Percentiles rank a stretch among this genome's conserved stretches.
Conservation (phyloP, 2,329 filamentous ascomycete species). For the Alternaria tenuissima region DNA sequence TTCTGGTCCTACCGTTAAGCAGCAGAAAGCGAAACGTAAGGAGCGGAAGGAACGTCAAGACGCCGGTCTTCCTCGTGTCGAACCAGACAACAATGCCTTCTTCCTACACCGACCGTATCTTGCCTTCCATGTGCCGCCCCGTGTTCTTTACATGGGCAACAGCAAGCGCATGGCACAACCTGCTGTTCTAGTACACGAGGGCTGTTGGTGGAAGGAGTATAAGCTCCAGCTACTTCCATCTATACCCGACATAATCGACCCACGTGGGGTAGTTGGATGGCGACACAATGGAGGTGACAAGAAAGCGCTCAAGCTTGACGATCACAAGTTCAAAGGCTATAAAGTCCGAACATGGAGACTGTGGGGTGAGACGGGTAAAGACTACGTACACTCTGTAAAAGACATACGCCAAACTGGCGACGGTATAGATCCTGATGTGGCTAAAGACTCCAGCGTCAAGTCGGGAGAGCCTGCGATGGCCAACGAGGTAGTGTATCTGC, state of each 20-base stretch:
- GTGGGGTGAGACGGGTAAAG: constrained; percentile 44
- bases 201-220: constrained; percentile 40
- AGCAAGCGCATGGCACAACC: constrained; percentile 22
- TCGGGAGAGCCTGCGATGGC: constrained; percentile 9
- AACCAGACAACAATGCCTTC: constrained; percentile 26
- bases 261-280: constrained; percentile 40
- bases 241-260: constrained; percentile 38
- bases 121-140: constrained; percentile 41
- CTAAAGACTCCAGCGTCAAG: neutral
- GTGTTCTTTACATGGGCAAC: constrained; percentile 35
- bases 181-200: constrained; percentile 35
- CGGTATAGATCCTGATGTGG: constrained; percentile 25
- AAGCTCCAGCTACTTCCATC: constrained; percentile 40
- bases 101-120: constrained; percentile 44
- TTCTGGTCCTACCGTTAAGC: constrained; percentile 18
- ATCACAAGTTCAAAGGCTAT: constrained; percentile 37
- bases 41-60: constrained; percentile 20
- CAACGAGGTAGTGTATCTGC: constrained; percentile 37
- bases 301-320: constrained; percentile 16
- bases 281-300: constrained; percentile 26
- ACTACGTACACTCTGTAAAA: constrained; percentile 35
- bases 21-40: constrained; percentile 20
- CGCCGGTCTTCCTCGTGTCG: constrained; percentile 3
- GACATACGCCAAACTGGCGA: constrained; percentile 21
- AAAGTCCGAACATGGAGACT: constrained; percentile 41